Evolutionary conservation across 2,329 filamentous ascomycete species (phyloP).

Genomic region (Phaeosphaeriaceae sp.): DNA sequence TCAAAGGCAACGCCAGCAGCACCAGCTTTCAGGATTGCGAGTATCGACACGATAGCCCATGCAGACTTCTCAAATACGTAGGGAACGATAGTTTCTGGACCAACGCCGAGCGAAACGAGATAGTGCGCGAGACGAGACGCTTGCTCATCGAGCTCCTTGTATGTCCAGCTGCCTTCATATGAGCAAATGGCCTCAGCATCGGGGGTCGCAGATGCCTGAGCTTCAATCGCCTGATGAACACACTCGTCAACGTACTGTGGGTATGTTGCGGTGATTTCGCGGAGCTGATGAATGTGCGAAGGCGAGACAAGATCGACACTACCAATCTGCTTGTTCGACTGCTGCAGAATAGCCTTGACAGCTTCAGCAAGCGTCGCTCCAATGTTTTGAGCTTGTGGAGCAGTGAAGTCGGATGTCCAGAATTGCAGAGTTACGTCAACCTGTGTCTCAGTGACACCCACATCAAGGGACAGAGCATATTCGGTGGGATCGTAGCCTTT

Average conservation of each 20-base stretch:
- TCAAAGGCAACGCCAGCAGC: slow-evolving; percentile 45
- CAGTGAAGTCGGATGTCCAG: slow-evolving; percentile 19
- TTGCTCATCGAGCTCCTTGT: slow-evolving; percentile 14
- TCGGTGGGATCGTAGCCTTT: slow-evolving; percentile 51
- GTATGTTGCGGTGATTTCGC: slow-evolving; percentile 9
- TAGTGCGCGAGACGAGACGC: slow-evolving; percentile 14
- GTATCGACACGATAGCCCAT: slow-evolving; percentile 42
- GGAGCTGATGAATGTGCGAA: slow-evolving; percentile 18
- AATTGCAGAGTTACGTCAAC: slow-evolving; percentile 19
- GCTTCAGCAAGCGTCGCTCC: slow-evolving; percentile 20
- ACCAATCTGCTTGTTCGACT: slow-evolving; percentile 10
- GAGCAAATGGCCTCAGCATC: slow-evolving; percentile 15
- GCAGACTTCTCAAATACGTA: slow-evolving; percentile 23
- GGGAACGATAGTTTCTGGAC: slow-evolving; percentile 11
- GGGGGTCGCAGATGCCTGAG: slow-evolving; percentile 4
- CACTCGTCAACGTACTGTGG: slow-evolving; percentile 9
- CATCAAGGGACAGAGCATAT: slow-evolving; percentile 49
- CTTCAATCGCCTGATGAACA: slow-evolving; percentile 3
- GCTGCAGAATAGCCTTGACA: slow-evolving; percentile 32
- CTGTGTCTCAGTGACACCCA: slow-evolving; percentile 48
- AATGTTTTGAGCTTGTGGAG: slow-evolving; percentile 20
- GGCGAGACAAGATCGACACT: slow-evolving; percentile 32
- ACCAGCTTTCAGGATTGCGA: slow-evolving; percentile 52
- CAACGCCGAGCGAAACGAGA: slow-evolving; percentile 12
- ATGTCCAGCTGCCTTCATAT: slow-evolving; percentile 21